Evolutionary conservation across 805 yeast species (phyloP).

Genomic region (Schwanniomyces sp.): DNA sequence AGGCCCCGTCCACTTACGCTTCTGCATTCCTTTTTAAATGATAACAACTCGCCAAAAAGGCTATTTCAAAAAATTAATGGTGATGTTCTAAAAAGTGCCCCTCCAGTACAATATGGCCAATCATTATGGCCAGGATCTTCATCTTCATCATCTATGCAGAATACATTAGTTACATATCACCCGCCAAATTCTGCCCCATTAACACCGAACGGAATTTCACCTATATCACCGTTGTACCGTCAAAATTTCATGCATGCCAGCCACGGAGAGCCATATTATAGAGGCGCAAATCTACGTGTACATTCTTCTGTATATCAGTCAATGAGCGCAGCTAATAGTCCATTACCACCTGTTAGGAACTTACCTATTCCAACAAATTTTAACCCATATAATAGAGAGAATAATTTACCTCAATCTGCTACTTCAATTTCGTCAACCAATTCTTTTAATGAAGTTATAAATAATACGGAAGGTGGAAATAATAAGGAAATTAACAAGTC

Average conservation of each 20-base stretch:
- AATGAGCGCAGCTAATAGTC: not conserved
- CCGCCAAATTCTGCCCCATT: constrained; percentile 20
- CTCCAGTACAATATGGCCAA: constrained; percentile 18
- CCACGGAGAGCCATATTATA: constrained; percentile 1
- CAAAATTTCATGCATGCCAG: constrained; percentile 27
- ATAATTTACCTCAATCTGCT: not conserved
- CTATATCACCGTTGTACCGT: constrained; percentile 41
- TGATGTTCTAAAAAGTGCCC: constrained; percentile 21
- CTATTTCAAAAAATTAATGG: not conserved
- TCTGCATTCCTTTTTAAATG: constrained; percentile 28
- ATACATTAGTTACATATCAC: constrained; percentile 1
- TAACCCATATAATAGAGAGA: constrained; percentile 1
- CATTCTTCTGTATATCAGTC: not conserved
- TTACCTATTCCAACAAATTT: constrained; percentile 9
- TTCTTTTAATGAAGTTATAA: not conserved
- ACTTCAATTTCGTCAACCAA: not conserved
- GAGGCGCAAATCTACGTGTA: not conserved
- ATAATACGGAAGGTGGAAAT: not conserved
- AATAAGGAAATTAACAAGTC: not conserved
- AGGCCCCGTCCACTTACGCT: constrained; percentile 41
- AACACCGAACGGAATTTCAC: constrained; percentile 33
- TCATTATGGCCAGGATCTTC: constrained; percentile 1
- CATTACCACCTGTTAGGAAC: constrained; percentile 9
- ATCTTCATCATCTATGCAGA: constrained; percentile 3
- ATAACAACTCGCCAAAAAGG: constrained; percentile 3